Evolutionary conservation across 352 stramenopile species (phyloP).

Genomic region (Phytophthora sansomeana): DNA sequence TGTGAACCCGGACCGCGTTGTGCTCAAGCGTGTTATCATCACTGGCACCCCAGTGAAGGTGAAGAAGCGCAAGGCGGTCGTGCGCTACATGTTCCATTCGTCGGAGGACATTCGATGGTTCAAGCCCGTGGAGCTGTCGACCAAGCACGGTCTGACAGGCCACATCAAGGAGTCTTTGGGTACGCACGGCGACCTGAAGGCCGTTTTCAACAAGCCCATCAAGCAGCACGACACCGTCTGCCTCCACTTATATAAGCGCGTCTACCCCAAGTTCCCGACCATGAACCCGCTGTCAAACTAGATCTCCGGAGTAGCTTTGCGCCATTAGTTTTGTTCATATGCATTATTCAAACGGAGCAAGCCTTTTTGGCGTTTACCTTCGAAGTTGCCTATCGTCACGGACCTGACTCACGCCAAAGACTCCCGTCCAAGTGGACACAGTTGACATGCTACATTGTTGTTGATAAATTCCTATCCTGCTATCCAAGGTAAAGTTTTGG

Average conservation of each 20-base stretch:
- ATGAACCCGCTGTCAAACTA: slow-evolving; percentile 41
- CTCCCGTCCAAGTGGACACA: not conserved
- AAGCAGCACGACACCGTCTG: slow-evolving; percentile 99
- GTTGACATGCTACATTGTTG: slow-evolving; percentile 30
- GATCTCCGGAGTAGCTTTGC: slow-evolving; percentile 17
- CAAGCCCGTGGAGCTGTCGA: slow-evolving; percentile 97
- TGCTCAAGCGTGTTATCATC: slow-evolving; percentile 98
- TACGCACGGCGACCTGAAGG: slow-evolving; percentile 99
- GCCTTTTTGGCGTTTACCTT: slow-evolving; percentile 2
- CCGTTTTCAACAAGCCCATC: slow-evolving; percentile 98
- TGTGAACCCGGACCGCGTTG: slow-evolving; percentile 97
- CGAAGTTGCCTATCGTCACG: not conserved
- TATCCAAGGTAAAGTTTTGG: slow-evolving; percentile 14
- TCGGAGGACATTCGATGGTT: slow-evolving; percentile 99
- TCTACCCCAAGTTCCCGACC: slow-evolving; percentile 97
- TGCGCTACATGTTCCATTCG: slow-evolving; percentile 99
- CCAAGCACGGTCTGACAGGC: slow-evolving; percentile 98
- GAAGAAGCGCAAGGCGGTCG: slow-evolving; percentile 97
- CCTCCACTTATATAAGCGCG: slow-evolving; percentile 98
- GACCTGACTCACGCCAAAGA: not conserved
- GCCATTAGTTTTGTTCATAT: slow-evolving; percentile 34
- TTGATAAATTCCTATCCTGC: slow-evolving; percentile 36
- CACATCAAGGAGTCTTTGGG: slow-evolving; percentile 98
- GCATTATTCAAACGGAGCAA: slow-evolving; percentile 29
- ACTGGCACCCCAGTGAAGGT: slow-evolving; percentile 98